Percentiles rank a stretch among this genome's conserved stretches.
Evolutionary conservation across 352 stramenopile genomes (phyloP).

Genomic region (Globisporangium irregulare): DNA sequence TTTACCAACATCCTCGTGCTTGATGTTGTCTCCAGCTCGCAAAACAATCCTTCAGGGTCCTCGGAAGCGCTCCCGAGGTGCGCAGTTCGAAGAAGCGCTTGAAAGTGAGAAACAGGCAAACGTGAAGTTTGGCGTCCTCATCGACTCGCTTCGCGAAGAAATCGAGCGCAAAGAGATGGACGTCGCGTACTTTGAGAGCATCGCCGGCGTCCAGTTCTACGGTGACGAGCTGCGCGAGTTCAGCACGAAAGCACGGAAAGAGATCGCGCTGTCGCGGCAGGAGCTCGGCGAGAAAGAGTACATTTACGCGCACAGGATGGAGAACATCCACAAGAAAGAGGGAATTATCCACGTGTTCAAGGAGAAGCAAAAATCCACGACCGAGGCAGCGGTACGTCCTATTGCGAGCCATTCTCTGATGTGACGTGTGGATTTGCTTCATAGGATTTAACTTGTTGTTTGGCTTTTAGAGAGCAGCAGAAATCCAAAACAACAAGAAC

Average conservation of each 20-base stretch:
- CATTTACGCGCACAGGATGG: constrained; percentile 42
- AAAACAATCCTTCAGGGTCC: constrained; percentile 30
- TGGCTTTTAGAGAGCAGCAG: constrained; percentile 5
- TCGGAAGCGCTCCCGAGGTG: constrained; percentile 55
- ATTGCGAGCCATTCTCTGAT: neutral
- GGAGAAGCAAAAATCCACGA: constrained; percentile 41
- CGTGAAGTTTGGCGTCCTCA: constrained; percentile 32
- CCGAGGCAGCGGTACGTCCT: constrained; percentile 31
- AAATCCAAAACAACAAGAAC: constrained; percentile 12
- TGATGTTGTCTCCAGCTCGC: constrained; percentile 19
- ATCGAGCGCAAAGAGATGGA: constrained; percentile 80
- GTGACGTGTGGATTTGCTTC: neutral
- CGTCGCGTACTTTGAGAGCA: constrained; percentile 72
- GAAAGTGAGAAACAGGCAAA: constrained; percentile 43
- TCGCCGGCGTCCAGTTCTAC: constrained; percentile 52
- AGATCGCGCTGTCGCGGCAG: constrained; percentile 32
- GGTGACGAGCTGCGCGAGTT: constrained; percentile 49
- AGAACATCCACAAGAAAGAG: constrained; percentile 67
- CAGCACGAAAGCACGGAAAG: constrained; percentile 29
- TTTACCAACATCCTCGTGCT: neutral
- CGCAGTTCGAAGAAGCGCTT: constrained; percentile 70
- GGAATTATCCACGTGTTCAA: constrained; percentile 76
- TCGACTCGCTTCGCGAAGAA: constrained; percentile 60
- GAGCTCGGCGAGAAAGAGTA: constrained; percentile 57
- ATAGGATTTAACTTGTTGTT: neutral